phyloP scores from a whole-genome alignment of 2,329 filamentous ascomycete species.

The Amphichorda felina region DNA sequence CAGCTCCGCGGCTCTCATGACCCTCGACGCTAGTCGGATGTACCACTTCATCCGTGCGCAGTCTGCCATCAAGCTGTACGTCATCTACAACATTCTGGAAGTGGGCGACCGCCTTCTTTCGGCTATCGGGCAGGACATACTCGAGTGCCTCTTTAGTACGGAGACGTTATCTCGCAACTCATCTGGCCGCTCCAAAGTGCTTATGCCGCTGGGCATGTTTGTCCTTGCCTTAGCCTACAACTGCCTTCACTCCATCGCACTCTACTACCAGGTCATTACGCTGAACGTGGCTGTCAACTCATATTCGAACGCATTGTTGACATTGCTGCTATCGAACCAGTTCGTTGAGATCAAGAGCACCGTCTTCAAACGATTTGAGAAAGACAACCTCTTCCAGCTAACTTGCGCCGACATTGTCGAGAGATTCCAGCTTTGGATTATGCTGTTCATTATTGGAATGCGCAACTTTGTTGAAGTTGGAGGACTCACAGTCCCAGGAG shows the following conservation, averaged over 20 bases:
- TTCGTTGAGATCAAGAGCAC: slow-evolving; percentile 98
- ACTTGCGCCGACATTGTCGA: slow-evolving; percentile 96
- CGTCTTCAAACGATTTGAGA: slow-evolving; percentile 98
- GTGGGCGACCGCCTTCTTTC: slow-evolving; percentile 82
- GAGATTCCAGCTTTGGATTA: slow-evolving; percentile 93
- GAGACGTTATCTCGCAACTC: slow-evolving; percentile 83
- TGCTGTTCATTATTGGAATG: slow-evolving; percentile 91
- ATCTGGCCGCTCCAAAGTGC: slow-evolving; percentile 81
- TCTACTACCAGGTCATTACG: slow-evolving; percentile 97
- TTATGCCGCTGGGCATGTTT: slow-evolving; percentile 87
- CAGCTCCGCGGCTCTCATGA: slow-evolving; percentile 78
- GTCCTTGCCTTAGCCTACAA: slow-evolving; percentile 78
- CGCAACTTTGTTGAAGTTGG: slow-evolving; percentile 95
- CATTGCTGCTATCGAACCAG: slow-evolving; percentile 88
- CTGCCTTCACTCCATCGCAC: slow-evolving; percentile 69
- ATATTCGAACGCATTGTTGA: slow-evolving; percentile 90
- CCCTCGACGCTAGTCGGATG: slow-evolving; percentile 90
- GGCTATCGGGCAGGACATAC: slow-evolving; percentile 86
- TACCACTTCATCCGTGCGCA: slow-evolving; percentile 96
- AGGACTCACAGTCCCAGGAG: slow-evolving; percentile 55
- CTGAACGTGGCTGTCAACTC: slow-evolving; percentile 97
- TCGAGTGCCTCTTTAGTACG: slow-evolving; percentile 88
- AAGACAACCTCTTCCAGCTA: slow-evolving; percentile 92
- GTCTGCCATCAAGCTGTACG: slow-evolving; percentile 94
- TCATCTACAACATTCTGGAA: slow-evolving; percentile 96